Conservation (phyloP, 2,329 filamentous ascomycete genomes). For the Sporothrix variecibatus region DNA sequence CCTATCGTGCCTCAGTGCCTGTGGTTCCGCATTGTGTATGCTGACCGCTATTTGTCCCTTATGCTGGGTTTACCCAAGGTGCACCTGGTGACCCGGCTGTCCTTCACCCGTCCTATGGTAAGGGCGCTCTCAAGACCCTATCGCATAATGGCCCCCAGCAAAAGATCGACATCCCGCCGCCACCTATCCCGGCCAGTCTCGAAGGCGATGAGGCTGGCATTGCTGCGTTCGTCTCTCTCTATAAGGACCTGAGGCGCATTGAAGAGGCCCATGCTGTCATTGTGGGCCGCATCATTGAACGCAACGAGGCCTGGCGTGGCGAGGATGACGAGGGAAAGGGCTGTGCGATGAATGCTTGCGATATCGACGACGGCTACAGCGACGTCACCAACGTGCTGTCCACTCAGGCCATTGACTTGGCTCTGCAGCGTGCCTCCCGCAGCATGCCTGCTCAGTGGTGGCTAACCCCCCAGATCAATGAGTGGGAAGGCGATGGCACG, state of each 20-base stretch:
- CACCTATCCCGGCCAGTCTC: neutral
- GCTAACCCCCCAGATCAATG: slow-evolving; percentile 35
- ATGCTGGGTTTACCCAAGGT: slow-evolving; percentile 49
- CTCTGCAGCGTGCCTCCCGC: slow-evolving; percentile 42
- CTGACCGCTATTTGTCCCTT: slow-evolving; percentile 52
- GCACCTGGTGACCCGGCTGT: slow-evolving; percentile 26
- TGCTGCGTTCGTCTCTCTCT: neutral
- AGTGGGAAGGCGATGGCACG: neutral
- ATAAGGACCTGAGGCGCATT: slow-evolving; percentile 36
- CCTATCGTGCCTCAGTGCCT: slow-evolving; percentile 42
- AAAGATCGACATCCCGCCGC: neutral
- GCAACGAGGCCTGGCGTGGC: slow-evolving; percentile 33
- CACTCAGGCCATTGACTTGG: slow-evolving; percentile 42
- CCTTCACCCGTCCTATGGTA: neutral
- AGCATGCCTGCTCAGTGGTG: slow-evolving; percentile 49
- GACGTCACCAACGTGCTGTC: slow-evolving; percentile 33
- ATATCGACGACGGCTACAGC: slow-evolving; percentile 33
- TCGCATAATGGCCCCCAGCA: neutral
- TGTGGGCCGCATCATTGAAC: slow-evolving; percentile 44
- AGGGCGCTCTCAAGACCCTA: neutral
- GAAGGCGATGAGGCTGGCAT: neutral
- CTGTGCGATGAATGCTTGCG: neutral
- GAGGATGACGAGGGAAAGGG: slow-evolving; percentile 19
- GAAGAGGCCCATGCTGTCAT: slow-evolving; percentile 41
- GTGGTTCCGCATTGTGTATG: slow-evolving; percentile 50